Conservation (phyloP, 768 basidiomycete genomes). For the Gymnopilus junonius region DNA sequence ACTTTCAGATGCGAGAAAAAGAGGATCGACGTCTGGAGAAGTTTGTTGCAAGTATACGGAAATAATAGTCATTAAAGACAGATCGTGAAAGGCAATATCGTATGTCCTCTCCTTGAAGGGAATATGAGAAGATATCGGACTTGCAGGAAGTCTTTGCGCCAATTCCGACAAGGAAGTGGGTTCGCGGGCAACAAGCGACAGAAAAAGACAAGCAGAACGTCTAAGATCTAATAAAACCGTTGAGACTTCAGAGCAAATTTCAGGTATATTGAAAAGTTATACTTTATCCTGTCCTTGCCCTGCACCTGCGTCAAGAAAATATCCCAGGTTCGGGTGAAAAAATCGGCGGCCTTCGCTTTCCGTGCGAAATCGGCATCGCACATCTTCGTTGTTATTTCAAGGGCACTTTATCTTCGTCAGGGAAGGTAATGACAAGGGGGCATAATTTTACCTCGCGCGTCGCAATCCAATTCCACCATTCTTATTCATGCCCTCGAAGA, state of each 20-base stretch:
- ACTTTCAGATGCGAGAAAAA: conserved; percentile 40
- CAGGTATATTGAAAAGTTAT: neutral
- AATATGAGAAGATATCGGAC: conserved; percentile 11
- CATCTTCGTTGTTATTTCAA: conserved; percentile 77
- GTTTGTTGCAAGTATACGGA: conserved; percentile 42
- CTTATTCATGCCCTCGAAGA: conserved; percentile 77
- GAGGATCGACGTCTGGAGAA: conserved; percentile 47
- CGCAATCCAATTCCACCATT: conserved; percentile 57
- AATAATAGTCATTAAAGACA: conserved; percentile 45
- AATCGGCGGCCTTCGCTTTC: conserved; percentile 79
- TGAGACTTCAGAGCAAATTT: neutral
- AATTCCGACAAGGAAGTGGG: conserved; percentile 58
- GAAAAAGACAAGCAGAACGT: conserved; percentile 66
- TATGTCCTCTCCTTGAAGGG: conserved; percentile 13
- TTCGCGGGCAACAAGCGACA: conserved; percentile 66
- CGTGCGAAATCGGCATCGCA: conserved; percentile 78
- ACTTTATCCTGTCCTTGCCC: conserved; percentile 63
- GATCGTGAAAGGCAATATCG: conserved; percentile 4
- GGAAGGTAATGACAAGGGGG: neutral
- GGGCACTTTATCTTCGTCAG: conserved; percentile 50
- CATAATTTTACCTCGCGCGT: conserved; percentile 62
- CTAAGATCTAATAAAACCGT: conserved; percentile 53
- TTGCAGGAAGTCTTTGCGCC: conserved; percentile 34
- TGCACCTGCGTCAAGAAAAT: conserved; percentile 60
- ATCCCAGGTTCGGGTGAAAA: conserved; percentile 71